Evolutionary conservation across 1,284 basidiomycete species (phyloP).

Genomic region (Coniferiporia sulphurascens): DNA sequence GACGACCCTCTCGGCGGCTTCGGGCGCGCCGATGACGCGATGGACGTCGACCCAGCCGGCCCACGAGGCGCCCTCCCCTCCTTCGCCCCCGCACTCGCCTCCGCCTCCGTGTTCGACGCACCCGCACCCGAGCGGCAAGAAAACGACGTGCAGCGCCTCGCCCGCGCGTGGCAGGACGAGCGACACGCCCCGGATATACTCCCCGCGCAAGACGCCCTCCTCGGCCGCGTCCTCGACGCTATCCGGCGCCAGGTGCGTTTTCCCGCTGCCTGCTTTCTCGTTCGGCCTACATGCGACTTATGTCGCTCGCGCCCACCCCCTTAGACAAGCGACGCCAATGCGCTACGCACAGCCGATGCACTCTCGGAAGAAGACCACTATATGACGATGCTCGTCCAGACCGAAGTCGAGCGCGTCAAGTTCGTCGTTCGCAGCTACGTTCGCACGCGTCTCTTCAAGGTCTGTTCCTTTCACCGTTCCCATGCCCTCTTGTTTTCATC

Average conservation of each 20-base stretch:
- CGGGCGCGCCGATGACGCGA: slow-evolving; percentile 3
- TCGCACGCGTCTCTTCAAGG: slow-evolving; percentile 83
- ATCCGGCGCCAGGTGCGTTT: slow-evolving; percentile 77
- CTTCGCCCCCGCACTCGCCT: neutral
- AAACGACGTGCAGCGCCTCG: slow-evolving; percentile 56
- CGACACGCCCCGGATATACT: slow-evolving; percentile 79
- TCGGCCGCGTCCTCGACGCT: slow-evolving; percentile 73
- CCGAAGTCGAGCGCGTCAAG: slow-evolving; percentile 88
- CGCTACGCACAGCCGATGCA: slow-evolving; percentile 70
- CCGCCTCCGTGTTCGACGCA: slow-evolving; percentile 19
- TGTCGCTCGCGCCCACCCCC: neutral
- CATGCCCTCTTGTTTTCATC: too few relatives aligned
- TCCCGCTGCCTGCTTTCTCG: too few relatives aligned
- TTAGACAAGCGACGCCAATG: slow-evolving; percentile 43
- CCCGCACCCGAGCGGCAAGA: slow-evolving; percentile 21
- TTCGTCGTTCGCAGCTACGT: slow-evolving; percentile 86
- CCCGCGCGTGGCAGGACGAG: slow-evolving; percentile 83
- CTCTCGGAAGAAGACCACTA: slow-evolving; percentile 88
- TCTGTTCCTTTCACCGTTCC: too few relatives aligned
- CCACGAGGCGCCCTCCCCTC: neutral
- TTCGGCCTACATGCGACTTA: too few relatives aligned
- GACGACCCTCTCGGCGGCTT: neutral
- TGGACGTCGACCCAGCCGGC: slow-evolving; percentile 8
- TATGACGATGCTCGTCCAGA: slow-evolving; percentile 85
- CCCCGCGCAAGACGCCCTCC: slow-evolving; percentile 67